phyloP scores from a whole-genome alignment of 192 early-diverging fungal genomes.

The Radiomyces spectabilis region DNA sequence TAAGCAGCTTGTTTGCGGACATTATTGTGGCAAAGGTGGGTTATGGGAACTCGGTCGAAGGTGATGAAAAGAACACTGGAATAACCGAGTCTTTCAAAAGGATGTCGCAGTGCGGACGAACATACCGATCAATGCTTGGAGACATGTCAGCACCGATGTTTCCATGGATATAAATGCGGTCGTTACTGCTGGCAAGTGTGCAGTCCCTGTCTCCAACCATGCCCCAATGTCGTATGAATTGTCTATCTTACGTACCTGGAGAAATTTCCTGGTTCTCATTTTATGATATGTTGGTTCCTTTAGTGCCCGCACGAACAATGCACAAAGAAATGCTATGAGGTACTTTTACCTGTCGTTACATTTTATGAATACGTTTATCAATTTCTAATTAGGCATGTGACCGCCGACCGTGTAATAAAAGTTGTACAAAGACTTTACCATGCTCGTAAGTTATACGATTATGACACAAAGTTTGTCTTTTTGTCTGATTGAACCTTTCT shows the following conservation, averaged over 20 bases:
- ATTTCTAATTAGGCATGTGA: slow-evolving; percentile 25
- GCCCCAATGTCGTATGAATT: slow-evolving; percentile 7
- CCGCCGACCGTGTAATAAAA: slow-evolving; percentile 23
- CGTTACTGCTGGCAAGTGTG: slow-evolving; percentile 22
- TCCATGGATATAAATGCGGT: slow-evolving; percentile 21
- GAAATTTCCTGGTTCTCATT: not conserved
- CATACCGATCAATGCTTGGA: slow-evolving; percentile 23
- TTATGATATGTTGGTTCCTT: too few relatives aligned
- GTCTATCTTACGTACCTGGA: too few relatives aligned
- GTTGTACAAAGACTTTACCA: slow-evolving; percentile 6
- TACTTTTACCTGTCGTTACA: too few relatives aligned
- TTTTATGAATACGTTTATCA: too few relatives aligned
- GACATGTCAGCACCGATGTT: slow-evolving; percentile 12
- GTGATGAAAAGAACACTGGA: too few relatives aligned
- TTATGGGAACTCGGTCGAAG: not conserved
- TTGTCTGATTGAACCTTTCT: not conserved
- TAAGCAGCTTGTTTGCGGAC: slow-evolving; percentile 27
- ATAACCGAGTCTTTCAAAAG: slow-evolving; percentile 7
- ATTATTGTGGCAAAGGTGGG: slow-evolving; percentile 20
- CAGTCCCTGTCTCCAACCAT: slow-evolving; percentile 7
- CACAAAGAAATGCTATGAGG: slow-evolving; percentile 17
- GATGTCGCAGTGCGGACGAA: slow-evolving; percentile 19
- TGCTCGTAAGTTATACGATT: slow-evolving; percentile 16
- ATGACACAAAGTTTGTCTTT: not conserved
- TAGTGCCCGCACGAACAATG: slow-evolving; percentile 19